These are phyloP conservation scores for Cystobasidium slooffiae DNA, from an alignment of 1,284 basidiomycete genomes.

Conservation along the genomic window DNA sequence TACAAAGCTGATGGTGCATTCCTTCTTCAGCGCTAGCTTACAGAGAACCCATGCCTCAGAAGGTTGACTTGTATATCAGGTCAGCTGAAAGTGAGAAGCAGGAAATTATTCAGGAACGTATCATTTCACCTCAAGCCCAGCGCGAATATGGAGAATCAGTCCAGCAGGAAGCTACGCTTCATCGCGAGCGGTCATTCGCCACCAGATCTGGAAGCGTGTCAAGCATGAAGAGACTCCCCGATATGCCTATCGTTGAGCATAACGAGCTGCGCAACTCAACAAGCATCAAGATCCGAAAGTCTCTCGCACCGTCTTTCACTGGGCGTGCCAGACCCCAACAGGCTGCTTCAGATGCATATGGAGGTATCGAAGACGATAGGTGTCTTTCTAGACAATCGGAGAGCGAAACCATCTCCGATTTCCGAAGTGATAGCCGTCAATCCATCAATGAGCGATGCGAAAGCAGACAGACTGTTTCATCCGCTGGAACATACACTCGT, in stretches of 20 bases:
- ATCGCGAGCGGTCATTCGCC: neutral
- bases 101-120: slow-evolving; percentile 42
- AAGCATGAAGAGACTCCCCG: slow-evolving; percentile 12
- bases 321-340: neutral
- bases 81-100: slow-evolving; percentile 25
- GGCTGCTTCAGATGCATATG: neutral
- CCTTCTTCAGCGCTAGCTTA: neutral
- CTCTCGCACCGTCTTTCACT: slow-evolving; percentile 32
- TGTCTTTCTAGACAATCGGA: slow-evolving; percentile 24
- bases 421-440: slow-evolving; percentile 34
- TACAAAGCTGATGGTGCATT: neutral
- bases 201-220: slow-evolving; percentile 24
- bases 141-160: slow-evolving; percentile 31
- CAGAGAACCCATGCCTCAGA: slow-evolving; percentile 1
- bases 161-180: slow-evolving; percentile 9
- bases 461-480: slow-evolving; percentile 1
- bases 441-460: neutral
- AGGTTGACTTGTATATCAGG: slow-evolving; percentile 32
- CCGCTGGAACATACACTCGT: neutral
- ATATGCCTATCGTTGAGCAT: slow-evolving; percentile 3
- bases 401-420: neutral
- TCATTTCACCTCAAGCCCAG: slow-evolving; percentile 38
- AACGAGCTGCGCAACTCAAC: neutral
- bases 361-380: slow-evolving; percentile 19
- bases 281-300: slow-evolving; percentile 11